A percentile compares a stretch with the other conserved stretches of the same genome.
Conservation (phyloP, 768 basidiomycete species). For the Phallus indusiatus region DNA sequence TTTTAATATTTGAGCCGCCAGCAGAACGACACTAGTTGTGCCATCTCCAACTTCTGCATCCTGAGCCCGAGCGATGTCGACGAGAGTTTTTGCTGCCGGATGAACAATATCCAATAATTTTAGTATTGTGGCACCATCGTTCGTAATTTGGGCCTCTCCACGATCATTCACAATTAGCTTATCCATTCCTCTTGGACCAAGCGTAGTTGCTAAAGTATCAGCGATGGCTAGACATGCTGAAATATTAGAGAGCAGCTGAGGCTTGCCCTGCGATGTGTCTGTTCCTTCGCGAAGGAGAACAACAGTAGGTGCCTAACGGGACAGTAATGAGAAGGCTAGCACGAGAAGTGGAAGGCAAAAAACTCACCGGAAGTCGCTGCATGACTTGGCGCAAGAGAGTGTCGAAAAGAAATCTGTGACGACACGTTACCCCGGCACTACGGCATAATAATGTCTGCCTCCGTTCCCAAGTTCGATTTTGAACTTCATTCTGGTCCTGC, state of each 20-base stretch:
- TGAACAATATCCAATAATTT: conserved; percentile 97
- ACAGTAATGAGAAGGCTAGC: conserved; percentile 1
- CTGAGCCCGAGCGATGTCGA: conserved; percentile 96
- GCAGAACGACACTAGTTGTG: conserved; percentile 89
- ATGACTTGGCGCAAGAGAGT: not conserved
- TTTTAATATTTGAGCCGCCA: conserved; percentile 91
- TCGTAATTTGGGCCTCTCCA: conserved; percentile 96
- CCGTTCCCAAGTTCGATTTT: not conserved
- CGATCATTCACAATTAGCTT: conserved; percentile 91
- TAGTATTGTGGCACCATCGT: conserved; percentile 98
- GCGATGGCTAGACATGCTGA: conserved; percentile 92
- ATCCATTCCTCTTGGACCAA: conserved; percentile 99
- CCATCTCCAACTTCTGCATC: conserved; percentile 99
- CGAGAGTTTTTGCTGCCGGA: conserved; percentile 94
- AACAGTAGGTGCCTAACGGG: conserved; percentile 90
- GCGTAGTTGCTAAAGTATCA: conserved; percentile 83
- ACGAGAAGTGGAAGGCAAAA: conserved; percentile 13
- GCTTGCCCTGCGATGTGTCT: conserved; percentile 89
- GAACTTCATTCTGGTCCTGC: not conserved
- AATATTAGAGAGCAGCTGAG: conserved; percentile 90
- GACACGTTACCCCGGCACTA: not conserved
- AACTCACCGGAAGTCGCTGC: not conserved
- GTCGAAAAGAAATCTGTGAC: not conserved
- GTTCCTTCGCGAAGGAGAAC: conserved; percentile 95
- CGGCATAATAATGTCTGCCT: not conserved